Percentiles rank a stretch among this genome's conserved stretches.
Conservation (phyloP, 495 filamentous ascomycete genomes). For the Lasiosphaeria ovina region DNA sequence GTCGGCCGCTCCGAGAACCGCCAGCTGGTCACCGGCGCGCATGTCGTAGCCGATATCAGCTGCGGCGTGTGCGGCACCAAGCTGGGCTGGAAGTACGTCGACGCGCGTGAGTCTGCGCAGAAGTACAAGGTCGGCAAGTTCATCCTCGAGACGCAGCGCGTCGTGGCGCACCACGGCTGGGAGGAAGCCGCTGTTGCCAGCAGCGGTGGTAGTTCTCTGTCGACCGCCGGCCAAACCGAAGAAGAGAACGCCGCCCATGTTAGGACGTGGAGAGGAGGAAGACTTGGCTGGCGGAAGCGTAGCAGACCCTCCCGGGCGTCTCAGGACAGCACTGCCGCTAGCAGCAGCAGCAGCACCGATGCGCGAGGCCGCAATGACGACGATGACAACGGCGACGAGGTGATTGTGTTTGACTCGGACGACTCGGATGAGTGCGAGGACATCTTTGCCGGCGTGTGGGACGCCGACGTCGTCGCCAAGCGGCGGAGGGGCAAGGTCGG, state of each 20-base stretch:
- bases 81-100: slow-evolving; percentile 92
- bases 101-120: slow-evolving; percentile 75
- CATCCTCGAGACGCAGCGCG: slow-evolving; percentile 83
- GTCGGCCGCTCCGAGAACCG: slow-evolving; percentile 59
- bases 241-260: neutral
- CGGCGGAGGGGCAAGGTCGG: slow-evolving; percentile 58
- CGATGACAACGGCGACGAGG: slow-evolving; percentile 22
- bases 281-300: no score
- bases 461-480: slow-evolving; percentile 60
- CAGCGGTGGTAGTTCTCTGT: neutral
- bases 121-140: slow-evolving; percentile 95
- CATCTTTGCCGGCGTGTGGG: slow-evolving; percentile 86
- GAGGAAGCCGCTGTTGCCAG: slow-evolving; percentile 48
- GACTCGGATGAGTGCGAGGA: slow-evolving; percentile 97
- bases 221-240: neutral
- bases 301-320: no score
- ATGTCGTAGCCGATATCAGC: slow-evolving; percentile 60
- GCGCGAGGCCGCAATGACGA: slow-evolving; percentile 13
- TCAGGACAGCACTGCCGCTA: no score
- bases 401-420: slow-evolving; percentile 78
- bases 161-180: slow-evolving; percentile 65
- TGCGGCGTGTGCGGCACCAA: slow-evolving; percentile 58
- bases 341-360: neutral
- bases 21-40: slow-evolving; percentile 73
- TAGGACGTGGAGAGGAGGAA: no score